Conservation (phyloP, 352 stramenopile species). For the Pythium aquatile region DNA sequence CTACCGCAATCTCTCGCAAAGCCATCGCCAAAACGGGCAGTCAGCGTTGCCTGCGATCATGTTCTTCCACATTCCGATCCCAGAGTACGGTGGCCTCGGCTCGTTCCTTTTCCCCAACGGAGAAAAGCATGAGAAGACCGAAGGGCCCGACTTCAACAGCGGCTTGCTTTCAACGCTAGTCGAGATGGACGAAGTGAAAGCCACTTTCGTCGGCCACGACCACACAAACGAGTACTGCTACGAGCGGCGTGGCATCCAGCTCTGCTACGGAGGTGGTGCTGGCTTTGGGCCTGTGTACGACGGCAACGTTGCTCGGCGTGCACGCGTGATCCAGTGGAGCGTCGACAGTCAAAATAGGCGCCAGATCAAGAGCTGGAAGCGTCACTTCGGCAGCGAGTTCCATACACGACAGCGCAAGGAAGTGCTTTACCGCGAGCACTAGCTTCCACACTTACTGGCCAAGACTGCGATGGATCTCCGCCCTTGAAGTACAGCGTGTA, state of each 20-base stretch:
- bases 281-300: constrained; percentile 48
- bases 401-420: constrained; percentile 6
- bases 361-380: constrained; percentile 31
- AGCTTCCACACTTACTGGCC: too few species aligned
- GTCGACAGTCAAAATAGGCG: constrained; percentile 29
- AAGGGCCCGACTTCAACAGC: constrained; percentile 39
- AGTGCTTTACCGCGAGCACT: constrained; percentile 14
- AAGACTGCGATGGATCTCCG: too few species aligned
- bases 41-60: constrained; percentile 41
- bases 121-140: constrained; percentile 19
- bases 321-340: constrained; percentile 58
- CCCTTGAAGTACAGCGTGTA: too few species aligned
- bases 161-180: constrained; percentile 44
- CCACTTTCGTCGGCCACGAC: constrained; percentile 55
- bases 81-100: constrained; percentile 31
- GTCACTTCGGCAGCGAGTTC: constrained; percentile 19
- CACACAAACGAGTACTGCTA: constrained; percentile 63
- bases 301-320: constrained; percentile 36
- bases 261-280: constrained; percentile 56
- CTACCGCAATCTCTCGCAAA: constrained; percentile 20
- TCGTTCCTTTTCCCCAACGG: constrained; percentile 6
- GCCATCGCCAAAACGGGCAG: neutral
- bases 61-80: constrained; percentile 70
- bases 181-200: constrained; percentile 55
- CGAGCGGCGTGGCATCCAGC: constrained; percentile 36